Conservation (phyloP, 768 basidiomycete species). For the Boletus rubroflammeus region DNA sequence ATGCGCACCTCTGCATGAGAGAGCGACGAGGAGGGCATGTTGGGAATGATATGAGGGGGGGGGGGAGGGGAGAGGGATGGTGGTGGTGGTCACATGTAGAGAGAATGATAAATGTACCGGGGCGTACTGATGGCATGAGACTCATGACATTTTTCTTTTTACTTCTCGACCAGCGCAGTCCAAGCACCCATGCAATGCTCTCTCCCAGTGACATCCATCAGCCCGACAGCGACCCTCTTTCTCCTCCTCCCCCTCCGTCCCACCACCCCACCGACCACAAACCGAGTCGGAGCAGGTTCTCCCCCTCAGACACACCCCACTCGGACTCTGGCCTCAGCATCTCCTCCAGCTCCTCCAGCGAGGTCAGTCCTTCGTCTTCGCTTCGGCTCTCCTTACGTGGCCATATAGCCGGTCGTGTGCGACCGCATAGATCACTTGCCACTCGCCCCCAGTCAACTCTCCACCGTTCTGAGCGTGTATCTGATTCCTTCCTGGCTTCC, state of each 20-base stretch:
- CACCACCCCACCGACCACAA: not conserved
- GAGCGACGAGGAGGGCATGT: not conserved
- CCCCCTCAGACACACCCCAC: constrained; percentile 17
- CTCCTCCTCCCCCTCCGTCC: not conserved
- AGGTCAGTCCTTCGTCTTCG: constrained; percentile 20
- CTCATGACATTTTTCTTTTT: constrained; percentile 2
- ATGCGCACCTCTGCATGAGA: not conserved
- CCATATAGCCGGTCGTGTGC: constrained; percentile 8
- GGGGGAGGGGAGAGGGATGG: no score
- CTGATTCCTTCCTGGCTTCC: not conserved
- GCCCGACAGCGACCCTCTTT: constrained; percentile 1
- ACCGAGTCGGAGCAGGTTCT: not conserved
- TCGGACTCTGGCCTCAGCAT: constrained; percentile 32
- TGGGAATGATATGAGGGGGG: no score
- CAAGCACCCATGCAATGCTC: constrained; percentile 18
- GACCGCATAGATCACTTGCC: constrained; percentile 8
- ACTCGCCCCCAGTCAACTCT: not conserved
- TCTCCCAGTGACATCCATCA: constrained; percentile 19
- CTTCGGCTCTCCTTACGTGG: not conserved
- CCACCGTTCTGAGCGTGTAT: not conserved
- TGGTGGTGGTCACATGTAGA: not conserved
- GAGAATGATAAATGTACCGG: constrained; percentile 3
- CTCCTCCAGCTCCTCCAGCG: constrained; percentile 30
- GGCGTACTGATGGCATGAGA: not conserved
- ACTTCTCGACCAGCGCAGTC: constrained; percentile 6